These are phyloP conservation scores for Pythium folliculosum DNA, from an alignment of 352 stramenopile genomes.

Conservation along the genomic window DNA sequence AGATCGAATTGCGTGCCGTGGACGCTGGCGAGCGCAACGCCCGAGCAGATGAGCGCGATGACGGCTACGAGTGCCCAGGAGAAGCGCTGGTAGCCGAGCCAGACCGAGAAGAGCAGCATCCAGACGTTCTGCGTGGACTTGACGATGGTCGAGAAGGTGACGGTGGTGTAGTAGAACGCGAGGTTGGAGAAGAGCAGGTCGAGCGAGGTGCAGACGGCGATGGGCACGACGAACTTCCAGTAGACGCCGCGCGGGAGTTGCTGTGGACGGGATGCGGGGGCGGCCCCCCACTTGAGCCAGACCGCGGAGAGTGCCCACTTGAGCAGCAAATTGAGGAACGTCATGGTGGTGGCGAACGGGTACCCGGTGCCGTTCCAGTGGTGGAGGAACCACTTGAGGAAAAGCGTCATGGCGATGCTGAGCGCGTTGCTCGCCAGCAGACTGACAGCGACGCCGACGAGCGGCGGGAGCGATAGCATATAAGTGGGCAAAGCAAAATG, in stretches of 20 bases:
- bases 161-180: slow-evolving; percentile 85
- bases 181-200: slow-evolving; percentile 86
- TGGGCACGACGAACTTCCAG: slow-evolving; percentile 74
- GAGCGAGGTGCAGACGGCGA: slow-evolving; percentile 73
- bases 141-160: slow-evolving; percentile 87
- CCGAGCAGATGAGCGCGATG: slow-evolving; percentile 69
- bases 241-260: slow-evolving; percentile 46
- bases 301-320: slow-evolving; percentile 62
- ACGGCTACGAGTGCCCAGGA: slow-evolving; percentile 53
- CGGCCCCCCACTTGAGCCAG: too few species aligned
- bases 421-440: not conserved
- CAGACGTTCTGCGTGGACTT: slow-evolving; percentile 81
- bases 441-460: not conserved
- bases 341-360: slow-evolving; percentile 76
- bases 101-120: slow-evolving; percentile 84
- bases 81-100: slow-evolving; percentile 65
- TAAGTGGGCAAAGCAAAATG: not conserved
- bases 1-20: slow-evolving; percentile 71
- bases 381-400: slow-evolving; percentile 81
- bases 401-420: slow-evolving; percentile 77
- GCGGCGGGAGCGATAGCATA: not conserved
- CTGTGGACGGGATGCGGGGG: too few species aligned
- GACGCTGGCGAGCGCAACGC: slow-evolving; percentile 73
- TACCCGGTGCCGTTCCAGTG: slow-evolving; percentile 65
- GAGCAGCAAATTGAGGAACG: slow-evolving; percentile 71